These are phyloP conservation scores for Kodamaea arcana DNA, from an alignment of 1,139 yeast genomes.

Conservation along the genomic window DNA sequence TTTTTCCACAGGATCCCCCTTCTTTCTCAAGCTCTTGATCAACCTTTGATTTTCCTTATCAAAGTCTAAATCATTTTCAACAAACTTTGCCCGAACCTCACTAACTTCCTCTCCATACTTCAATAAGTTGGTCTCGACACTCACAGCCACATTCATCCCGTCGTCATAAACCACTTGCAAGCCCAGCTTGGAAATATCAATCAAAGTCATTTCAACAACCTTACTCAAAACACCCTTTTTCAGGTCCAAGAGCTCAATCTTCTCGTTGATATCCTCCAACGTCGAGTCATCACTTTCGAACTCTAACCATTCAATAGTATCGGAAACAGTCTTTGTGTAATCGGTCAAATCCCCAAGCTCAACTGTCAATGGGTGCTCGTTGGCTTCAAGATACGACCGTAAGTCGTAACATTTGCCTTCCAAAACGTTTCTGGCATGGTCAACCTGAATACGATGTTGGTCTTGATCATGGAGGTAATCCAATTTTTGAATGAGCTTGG, in stretches of 20 bases:
- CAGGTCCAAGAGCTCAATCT: constrained; percentile 18
- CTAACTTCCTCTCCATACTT: constrained; percentile 43
- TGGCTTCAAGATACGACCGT: constrained; percentile 49
- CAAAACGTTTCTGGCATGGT: constrained; percentile 48
- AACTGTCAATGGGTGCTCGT: constrained; percentile 35
- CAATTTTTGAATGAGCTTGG: constrained; percentile 24
- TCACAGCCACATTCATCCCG: constrained; percentile 35
- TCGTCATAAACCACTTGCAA: constrained; percentile 40
- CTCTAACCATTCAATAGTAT: constrained; percentile 74
- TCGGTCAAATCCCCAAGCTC: constrained; percentile 31
- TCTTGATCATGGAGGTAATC: constrained; percentile 41
- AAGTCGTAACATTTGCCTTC: constrained; percentile 59
- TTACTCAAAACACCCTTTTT: constrained; percentile 21
- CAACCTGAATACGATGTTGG: constrained; percentile 40
- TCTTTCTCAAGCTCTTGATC: constrained; percentile 26
- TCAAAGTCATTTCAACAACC: constrained; percentile 21
- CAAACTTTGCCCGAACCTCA: constrained; percentile 37
- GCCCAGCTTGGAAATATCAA: constrained; percentile 32
- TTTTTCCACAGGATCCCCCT: constrained; percentile 33
- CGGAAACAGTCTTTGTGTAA: constrained; percentile 31
- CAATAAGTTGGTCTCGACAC: constrained; percentile 42
- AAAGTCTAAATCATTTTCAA: constrained; percentile 42
- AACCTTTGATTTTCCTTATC: constrained; percentile 46
- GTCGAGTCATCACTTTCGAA: constrained; percentile 60
- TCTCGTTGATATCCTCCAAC: constrained; percentile 33